phyloP scores from a whole-genome alignment of 169 alveolate genomes.

The Eimeria acervulina region DNA sequence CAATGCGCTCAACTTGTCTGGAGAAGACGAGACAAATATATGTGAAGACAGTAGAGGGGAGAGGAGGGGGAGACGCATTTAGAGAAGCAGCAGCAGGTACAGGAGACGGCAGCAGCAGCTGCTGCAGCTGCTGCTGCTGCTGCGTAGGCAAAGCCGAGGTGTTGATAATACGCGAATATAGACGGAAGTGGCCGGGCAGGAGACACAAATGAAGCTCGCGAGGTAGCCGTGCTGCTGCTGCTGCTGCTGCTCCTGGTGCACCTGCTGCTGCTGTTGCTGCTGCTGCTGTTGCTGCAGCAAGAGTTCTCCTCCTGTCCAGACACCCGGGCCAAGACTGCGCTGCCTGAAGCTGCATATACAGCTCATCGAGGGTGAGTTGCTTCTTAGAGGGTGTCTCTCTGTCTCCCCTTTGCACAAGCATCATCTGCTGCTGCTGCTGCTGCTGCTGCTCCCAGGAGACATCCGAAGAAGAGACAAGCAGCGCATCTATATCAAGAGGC shows the following conservation, averaged over 20 bases:
- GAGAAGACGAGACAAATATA: conserved; percentile 46
- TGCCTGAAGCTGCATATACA: conserved; percentile 21
- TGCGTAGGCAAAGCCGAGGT: neutral
- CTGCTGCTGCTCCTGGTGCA: conserved; percentile 4
- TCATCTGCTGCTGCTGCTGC: neutral
- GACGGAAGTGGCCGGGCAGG: conserved; percentile 67
- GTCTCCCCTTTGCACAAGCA: neutral
- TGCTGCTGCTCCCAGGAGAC: no score
- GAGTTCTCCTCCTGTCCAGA: neutral
- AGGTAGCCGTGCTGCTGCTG: neutral
- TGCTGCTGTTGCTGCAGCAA: conserved; percentile 54
- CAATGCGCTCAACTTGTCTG: conserved; percentile 53
- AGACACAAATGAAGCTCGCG: conserved; percentile 52
- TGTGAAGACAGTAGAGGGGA: conserved; percentile 1
- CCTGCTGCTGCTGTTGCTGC: conserved; percentile 27
- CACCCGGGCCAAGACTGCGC: conserved; percentile 49
- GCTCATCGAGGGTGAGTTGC: conserved; percentile 33
- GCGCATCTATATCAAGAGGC: conserved; percentile 51
- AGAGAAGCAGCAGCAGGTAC: neutral
- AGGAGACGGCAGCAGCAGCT: conserved; percentile 37
- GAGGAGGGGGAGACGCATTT: neutral
- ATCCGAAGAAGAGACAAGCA: neutral
- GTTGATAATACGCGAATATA: conserved; percentile 27
- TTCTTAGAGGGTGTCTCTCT: neutral
- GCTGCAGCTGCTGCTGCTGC: conserved; percentile 60